A percentile compares a stretch with the other conserved stretches of the same genome.
Evolutionary conservation across 805 yeast species (phyloP).

Genomic region (Alloascoidea africana): DNA sequence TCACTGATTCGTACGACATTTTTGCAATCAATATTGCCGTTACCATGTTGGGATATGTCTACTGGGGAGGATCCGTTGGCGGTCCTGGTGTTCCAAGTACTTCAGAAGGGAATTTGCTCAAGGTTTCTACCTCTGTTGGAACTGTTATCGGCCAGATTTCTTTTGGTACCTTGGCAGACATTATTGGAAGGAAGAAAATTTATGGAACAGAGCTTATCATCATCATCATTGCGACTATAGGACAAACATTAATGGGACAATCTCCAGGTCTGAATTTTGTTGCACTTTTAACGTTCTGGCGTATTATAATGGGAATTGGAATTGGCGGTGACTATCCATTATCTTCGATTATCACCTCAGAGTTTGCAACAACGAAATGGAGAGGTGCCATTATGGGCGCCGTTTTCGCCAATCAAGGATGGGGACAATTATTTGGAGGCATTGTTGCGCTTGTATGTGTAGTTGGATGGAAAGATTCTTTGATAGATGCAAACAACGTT

Average conservation of each 20-base stretch:
- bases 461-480: slow-evolving; percentile 56
- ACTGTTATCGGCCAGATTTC: slow-evolving; percentile 83
- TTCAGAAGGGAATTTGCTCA: too few relatives aligned
- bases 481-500: slow-evolving; percentile 36
- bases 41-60: slow-evolving; percentile 65
- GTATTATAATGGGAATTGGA: slow-evolving; percentile 90
- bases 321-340: slow-evolving; percentile 96
- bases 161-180: slow-evolving; percentile 74
- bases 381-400: slow-evolving; percentile 98
- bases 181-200: slow-evolving; percentile 71
- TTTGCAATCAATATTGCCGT: slow-evolving; percentile 79
- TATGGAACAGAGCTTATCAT: slow-evolving; percentile 80
- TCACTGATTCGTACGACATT: slow-evolving; percentile 87
- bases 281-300: slow-evolving; percentile 60
- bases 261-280: slow-evolving; percentile 61
- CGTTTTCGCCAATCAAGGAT: slow-evolving; percentile 91
- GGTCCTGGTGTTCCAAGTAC: slow-evolving; percentile 20
- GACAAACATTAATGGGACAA: slow-evolving; percentile 61
- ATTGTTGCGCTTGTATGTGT: slow-evolving; percentile 64
- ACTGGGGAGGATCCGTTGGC: slow-evolving; percentile 37
- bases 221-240: slow-evolving; percentile 65
- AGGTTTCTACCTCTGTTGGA: slow-evolving; percentile 79
- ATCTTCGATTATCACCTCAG: slow-evolving; percentile 86
- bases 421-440: slow-evolving; percentile 89
- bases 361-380: slow-evolving; percentile 89